These are phyloP conservation scores for Vitis amurensis DNA, from an alignment of 164 flowering plant species.

Conservation along the genomic window DNA sequence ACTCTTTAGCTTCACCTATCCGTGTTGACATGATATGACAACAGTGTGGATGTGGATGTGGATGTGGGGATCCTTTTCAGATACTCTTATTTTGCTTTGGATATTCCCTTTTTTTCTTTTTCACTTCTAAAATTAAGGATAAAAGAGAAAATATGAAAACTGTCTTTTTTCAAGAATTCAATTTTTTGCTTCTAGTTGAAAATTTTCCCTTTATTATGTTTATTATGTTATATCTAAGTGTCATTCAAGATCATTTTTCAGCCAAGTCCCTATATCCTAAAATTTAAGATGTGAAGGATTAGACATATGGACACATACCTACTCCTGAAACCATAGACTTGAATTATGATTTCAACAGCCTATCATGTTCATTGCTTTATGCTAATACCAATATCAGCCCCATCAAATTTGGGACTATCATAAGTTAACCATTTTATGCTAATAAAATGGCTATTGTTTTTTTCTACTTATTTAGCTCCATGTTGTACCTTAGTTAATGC, in stretches of 20 bases:
- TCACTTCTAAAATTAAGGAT: neutral
- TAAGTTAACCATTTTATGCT: neutral
- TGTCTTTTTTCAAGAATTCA: neutral
- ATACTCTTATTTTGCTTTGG: too few species aligned
- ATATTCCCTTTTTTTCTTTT: neutral
- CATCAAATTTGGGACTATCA: neutral
- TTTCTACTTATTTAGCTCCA: neutral
- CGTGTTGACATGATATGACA: too few species aligned
- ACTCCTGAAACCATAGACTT: neutral
- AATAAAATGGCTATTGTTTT: neutral
- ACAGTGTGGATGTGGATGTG: too few species aligned
- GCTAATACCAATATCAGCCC: neutral
- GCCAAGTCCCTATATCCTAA: too few species aligned
- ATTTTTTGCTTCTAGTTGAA: neutral
- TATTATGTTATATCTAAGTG: too few species aligned
- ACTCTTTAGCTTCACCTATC: too few species aligned
- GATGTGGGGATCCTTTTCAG: too few species aligned
- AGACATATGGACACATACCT: too few species aligned
- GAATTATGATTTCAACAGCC: neutral
- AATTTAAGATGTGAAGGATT: too few species aligned
- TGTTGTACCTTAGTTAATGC: neutral
- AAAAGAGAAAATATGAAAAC: neutral
- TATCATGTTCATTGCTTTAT: slow-evolving; percentile 1
- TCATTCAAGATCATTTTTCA: too few species aligned
- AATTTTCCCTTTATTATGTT: too few species aligned